phyloP scores from a whole-genome alignment of 495 filamentous ascomycete genomes.

The Penicillium odoratum region DNA sequence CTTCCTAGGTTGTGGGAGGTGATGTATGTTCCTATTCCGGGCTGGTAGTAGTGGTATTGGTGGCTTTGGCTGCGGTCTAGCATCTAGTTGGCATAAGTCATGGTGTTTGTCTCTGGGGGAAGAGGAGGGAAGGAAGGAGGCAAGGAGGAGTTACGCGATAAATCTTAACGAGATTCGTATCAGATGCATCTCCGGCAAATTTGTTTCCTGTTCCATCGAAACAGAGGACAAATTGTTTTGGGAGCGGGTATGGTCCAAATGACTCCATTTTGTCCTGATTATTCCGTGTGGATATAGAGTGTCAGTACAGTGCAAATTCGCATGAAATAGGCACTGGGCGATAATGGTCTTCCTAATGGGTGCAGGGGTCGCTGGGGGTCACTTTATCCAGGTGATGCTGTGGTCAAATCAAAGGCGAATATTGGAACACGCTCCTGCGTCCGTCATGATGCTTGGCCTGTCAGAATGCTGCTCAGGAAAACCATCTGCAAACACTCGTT shows the following conservation, averaged over 20 bases:
- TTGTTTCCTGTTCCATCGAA: conserved; percentile 91
- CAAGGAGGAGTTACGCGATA: conserved; percentile 45
- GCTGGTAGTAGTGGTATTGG: conserved; percentile 46
- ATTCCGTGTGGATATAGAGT: background rate
- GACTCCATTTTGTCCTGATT: background rate
- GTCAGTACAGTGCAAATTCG: background rate
- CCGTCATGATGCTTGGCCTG: conserved; percentile 16
- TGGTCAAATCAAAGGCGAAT: conserved; percentile 17
- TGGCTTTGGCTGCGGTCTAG: conserved; percentile 51
- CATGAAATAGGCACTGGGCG: conserved; percentile 6
- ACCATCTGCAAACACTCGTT: conserved; percentile 5
- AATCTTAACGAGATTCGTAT: conserved; percentile 88
- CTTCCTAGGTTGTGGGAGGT: conserved; percentile 62
- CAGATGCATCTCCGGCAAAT: conserved; percentile 72
- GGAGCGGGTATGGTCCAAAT: conserved; percentile 12
- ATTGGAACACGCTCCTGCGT: conserved; percentile 8
- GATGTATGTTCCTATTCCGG: conserved; percentile 83
- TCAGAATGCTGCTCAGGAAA: conserved; percentile 6
- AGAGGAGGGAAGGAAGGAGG: background rate
- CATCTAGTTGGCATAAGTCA: conserved; percentile 32
- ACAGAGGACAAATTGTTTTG: conserved; percentile 67
- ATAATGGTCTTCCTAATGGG: background rate
- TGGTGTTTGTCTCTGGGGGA: background rate
- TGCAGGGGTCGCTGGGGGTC: background rate
- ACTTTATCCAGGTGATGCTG: background rate